phyloP scores from a whole-genome alignment of 352 stramenopile species.

The Phytophthora syringae region DNA sequence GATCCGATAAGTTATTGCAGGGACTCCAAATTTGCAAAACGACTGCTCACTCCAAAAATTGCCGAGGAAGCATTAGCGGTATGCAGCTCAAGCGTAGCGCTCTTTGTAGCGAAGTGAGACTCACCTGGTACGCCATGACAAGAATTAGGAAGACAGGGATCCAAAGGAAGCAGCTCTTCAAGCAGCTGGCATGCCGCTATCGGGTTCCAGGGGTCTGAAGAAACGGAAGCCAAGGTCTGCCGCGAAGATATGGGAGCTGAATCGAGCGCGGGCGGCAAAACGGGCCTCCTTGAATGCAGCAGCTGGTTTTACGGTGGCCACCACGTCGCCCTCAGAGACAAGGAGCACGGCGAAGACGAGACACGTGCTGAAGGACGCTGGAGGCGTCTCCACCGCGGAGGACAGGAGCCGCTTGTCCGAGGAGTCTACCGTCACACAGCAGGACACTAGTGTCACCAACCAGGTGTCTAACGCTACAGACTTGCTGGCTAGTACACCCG shows the following conservation, averaged over 20 bases:
- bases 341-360: too few relatives aligned
- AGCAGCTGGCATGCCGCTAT: background rate
- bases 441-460: too few relatives aligned
- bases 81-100: background rate
- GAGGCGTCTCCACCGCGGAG: too few relatives aligned
- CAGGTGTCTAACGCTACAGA: too few relatives aligned
- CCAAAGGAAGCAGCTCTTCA: background rate
- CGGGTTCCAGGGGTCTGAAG: background rate
- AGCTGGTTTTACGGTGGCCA: too few relatives aligned
- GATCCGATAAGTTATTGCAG: background rate
- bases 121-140: background rate
- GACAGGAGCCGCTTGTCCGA: too few relatives aligned
- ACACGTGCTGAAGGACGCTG: too few relatives aligned
- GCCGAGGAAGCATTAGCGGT: too few relatives aligned
- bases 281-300: background rate
- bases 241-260: background rate
- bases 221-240: background rate
- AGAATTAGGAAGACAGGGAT: background rate
- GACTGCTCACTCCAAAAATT: background rate
- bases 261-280: background rate
- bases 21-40: background rate
- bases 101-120: background rate
- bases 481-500: too few relatives aligned
- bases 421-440: too few relatives aligned
- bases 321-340: too few relatives aligned